phyloP scores from a whole-genome alignment of 768 basidiomycete species.

The Tylopilus cervinicoccineus region DNA sequence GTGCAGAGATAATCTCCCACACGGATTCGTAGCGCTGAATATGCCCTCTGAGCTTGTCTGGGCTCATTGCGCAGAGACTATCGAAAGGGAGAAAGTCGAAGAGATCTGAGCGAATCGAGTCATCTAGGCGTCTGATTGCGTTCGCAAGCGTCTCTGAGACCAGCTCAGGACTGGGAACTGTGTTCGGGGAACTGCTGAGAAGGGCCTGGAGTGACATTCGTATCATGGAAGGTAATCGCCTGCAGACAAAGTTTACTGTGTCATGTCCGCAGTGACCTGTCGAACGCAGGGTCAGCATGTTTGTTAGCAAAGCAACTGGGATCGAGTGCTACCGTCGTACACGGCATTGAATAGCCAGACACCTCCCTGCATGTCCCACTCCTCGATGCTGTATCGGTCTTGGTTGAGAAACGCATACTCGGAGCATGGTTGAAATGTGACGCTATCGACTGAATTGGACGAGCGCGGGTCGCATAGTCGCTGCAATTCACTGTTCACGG shows the following conservation, averaged over 20 bases:
- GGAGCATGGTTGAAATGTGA: slow-evolving; percentile 43
- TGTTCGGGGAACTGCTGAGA: slow-evolving; percentile 23
- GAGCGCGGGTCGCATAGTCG: slow-evolving; percentile 37
- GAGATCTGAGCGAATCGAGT: slow-evolving; percentile 41
- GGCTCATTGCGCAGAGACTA: slow-evolving; percentile 32
- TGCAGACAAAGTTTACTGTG: slow-evolving; percentile 43
- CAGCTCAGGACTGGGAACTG: slow-evolving; percentile 26
- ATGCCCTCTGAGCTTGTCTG: slow-evolving; percentile 37
- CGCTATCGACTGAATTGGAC: slow-evolving; percentile 31
- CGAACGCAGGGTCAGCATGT: slow-evolving; percentile 14
- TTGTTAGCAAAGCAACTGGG: slow-evolving; percentile 20
- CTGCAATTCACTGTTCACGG: slow-evolving; percentile 37
- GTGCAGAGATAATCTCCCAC: slow-evolving; percentile 34
- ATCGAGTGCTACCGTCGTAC: slow-evolving; percentile 39
- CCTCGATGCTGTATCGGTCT: slow-evolving; percentile 39
- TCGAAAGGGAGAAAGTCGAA: slow-evolving; percentile 40
- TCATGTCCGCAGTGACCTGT: slow-evolving; percentile 47
- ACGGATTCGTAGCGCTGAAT: slow-evolving; percentile 34
- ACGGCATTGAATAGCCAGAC: slow-evolving; percentile 43
- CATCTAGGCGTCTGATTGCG: slow-evolving; percentile 39
- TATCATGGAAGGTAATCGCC: slow-evolving; percentile 39
- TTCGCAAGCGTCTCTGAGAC: slow-evolving; percentile 38
- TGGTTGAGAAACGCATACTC: slow-evolving; percentile 36
- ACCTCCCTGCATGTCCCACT: slow-evolving; percentile 40
- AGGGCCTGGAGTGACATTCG: slow-evolving; percentile 35